Evolutionary conservation across 495 filamentous ascomycete species (phyloP).

Genomic region (Xylaria palmicola): DNA sequence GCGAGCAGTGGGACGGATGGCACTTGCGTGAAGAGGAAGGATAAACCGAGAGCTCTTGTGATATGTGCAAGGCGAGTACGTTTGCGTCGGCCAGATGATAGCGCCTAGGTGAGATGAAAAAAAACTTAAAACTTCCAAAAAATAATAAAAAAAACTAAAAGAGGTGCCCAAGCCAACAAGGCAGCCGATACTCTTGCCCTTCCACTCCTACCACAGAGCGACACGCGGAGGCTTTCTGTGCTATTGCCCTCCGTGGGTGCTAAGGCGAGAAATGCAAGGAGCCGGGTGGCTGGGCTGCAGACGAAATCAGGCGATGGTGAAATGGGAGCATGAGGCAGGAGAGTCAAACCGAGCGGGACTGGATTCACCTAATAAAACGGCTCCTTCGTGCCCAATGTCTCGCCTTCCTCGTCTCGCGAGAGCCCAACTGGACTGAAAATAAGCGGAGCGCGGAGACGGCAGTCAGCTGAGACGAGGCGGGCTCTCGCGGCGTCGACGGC

Average conservation of each 20-base stretch:
- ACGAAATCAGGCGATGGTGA: neutral
- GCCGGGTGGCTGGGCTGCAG: neutral
- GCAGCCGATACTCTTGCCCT: neutral
- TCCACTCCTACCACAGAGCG: too few relatives aligned
- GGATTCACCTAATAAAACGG: neutral
- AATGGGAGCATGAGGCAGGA: neutral
- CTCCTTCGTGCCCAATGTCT: slow-evolving; percentile 14
- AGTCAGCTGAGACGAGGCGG: neutral
- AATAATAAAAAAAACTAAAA: too few relatives aligned
- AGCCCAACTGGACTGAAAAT: slow-evolving; percentile 7
- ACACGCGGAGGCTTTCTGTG: neutral
- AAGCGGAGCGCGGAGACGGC: slow-evolving; percentile 11
- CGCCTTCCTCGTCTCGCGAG: slow-evolving; percentile 4
- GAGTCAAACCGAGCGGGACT: neutral
- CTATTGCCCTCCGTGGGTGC: neutral
- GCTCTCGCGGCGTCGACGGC: neutral
- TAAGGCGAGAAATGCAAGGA: neutral
- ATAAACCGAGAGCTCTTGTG: neutral
- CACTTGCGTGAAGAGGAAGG: neutral
- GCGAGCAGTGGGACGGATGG: neutral
- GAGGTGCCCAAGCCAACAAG: too few relatives aligned
- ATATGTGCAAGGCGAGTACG: neutral
- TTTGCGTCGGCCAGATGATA: neutral
- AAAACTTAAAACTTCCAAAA: too few relatives aligned
- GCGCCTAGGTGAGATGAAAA: neutral